phyloP scores from a whole-genome alignment of 2,329 filamentous ascomycete species.

The Arthrinium puccinioides region DNA sequence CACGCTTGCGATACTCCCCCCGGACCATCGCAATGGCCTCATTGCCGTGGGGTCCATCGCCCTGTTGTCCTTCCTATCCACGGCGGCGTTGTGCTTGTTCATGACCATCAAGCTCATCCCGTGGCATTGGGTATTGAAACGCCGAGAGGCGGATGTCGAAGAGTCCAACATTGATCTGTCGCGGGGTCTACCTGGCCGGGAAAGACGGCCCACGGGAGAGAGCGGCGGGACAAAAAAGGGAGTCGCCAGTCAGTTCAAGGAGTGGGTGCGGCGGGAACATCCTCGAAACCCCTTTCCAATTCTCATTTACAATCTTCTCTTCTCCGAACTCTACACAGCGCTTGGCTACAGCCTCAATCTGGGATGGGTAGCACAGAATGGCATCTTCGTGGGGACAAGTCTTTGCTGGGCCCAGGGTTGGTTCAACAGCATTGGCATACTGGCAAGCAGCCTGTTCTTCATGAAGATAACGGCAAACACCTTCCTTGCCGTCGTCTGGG shows the following conservation, averaged over 20 bases:
- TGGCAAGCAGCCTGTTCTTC: slow-evolving; percentile 5
- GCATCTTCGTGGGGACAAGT: slow-evolving; percentile 5
- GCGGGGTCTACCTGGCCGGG: background rate
- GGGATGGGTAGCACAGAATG: slow-evolving; percentile 6
- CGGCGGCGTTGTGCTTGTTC: slow-evolving; percentile 5
- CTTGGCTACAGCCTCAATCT: slow-evolving; percentile 8
- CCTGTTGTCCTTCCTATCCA: slow-evolving; percentile 7
- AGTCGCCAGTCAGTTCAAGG: background rate
- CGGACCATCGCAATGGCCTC: slow-evolving; percentile 5
- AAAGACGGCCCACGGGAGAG: background rate
- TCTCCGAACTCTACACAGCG: slow-evolving; percentile 7
- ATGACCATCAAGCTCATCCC: slow-evolving; percentile 6
- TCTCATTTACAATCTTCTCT: slow-evolving; percentile 8
- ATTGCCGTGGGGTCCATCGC: slow-evolving; percentile 6
- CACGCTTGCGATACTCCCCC: slow-evolving; percentile 1
- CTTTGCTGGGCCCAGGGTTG: slow-evolving; percentile 9
- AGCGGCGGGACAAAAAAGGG: background rate
- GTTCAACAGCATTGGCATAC: slow-evolving; percentile 7
- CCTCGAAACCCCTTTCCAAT: slow-evolving; percentile 9
- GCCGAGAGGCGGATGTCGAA: background rate
- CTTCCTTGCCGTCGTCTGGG: slow-evolving; percentile 6
- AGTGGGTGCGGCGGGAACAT: background rate
- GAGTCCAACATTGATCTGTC: background rate
- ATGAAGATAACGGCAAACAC: slow-evolving; percentile 7
- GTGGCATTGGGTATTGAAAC: too few relatives aligned